Evolutionary conservation across 2,329 filamentous ascomycete species (phyloP), one percentile per base, ranked within the genome.

Genomic region (Tolypocladium nubicola): DNA sequence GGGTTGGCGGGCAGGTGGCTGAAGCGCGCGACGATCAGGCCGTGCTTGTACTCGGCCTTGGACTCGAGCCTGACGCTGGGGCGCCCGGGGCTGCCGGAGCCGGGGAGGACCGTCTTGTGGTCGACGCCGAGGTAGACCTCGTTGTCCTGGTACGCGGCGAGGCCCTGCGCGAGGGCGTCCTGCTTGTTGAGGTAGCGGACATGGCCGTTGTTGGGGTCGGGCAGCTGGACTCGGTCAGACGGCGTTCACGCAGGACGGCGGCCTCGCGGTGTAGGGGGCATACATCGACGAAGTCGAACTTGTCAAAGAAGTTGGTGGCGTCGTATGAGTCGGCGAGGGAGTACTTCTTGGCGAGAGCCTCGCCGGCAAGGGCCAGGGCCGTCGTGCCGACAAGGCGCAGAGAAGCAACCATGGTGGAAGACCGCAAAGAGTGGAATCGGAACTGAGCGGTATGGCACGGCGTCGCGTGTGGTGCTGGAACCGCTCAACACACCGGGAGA

Each of bases 11-110:
- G 87, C 73, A 91, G 84, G 64, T 90, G 86, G 16, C 73, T 76
- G 61, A 90, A 81, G 65, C 89, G 84, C 45, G 86, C 76, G 49
- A 91, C 81, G 64, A 90, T 80, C 37, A 90, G 80, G 30, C 85
- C 87, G 59, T 83, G 77, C 60, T 77, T 81, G 72, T 87, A 91
- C 10, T 71, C 68, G 53, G 78, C 76, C 57, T 78, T 83, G 67
- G 85, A 87, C 60, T 83, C 80, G 19, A 91, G 67, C 40, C 88
- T 79, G 37, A 90, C 81, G 62, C 84, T 88, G 61, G 70, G 71
- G 21, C 79, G 74, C 49, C 77, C 77, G 5, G 5, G 1, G 43
- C 63, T 57, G 53, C 67, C 64, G 8, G 56, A 57, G 47, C 60
- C 62, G n/a, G 56, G 56, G 3, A 68, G 65, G n/a, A 59, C 59